Evolutionary conservation across 2,329 filamentous ascomycete genomes (phyloP).

Genomic region (Colletotrichum gigasporum): DNA sequence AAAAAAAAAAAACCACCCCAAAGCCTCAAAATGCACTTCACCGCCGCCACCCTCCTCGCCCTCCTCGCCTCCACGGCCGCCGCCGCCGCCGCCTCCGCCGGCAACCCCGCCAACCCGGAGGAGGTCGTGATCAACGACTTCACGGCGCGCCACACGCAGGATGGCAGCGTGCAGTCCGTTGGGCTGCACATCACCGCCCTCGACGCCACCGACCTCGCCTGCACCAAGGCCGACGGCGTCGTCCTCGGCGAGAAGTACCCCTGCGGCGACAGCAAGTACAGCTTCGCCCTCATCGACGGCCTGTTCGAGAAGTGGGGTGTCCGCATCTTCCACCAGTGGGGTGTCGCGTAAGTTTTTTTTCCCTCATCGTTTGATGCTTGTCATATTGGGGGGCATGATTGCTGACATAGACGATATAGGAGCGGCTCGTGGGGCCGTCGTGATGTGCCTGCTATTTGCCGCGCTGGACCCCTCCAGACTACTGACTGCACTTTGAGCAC

Average conservation of each 20-base stretch:
- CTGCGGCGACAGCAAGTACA: constrained; percentile 20
- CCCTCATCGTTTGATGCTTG: background rate
- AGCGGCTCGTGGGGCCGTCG: too few species aligned
- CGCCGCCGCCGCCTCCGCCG: background rate
- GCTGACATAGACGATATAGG: too few species aligned
- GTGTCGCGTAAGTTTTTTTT: background rate
- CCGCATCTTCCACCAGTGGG: background rate
- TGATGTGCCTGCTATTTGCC: too few species aligned
- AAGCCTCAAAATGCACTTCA: background rate
- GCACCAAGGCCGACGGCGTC: background rate
- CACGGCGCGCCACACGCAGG: background rate
- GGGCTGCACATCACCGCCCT: background rate
- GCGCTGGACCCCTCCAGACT: too few species aligned
- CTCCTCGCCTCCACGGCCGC: background rate
- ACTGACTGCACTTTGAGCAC: too few species aligned
- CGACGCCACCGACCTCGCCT: background rate
- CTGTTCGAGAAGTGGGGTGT: background rate
- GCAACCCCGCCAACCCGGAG: background rate
- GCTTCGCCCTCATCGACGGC: constrained; percentile 10
- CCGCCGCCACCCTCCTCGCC: background rate
- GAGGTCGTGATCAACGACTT: constrained; percentile 6
- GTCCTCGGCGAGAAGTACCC: constrained; percentile 3
- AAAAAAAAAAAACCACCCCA: too few species aligned
- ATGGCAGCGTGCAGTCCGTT: background rate
- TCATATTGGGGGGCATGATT: too few species aligned